Evolutionary conservation across 805 yeast genomes (phyloP), one percentile per base, ranked within the genome.

Genomic region (Candida ipomoeae): DNA sequence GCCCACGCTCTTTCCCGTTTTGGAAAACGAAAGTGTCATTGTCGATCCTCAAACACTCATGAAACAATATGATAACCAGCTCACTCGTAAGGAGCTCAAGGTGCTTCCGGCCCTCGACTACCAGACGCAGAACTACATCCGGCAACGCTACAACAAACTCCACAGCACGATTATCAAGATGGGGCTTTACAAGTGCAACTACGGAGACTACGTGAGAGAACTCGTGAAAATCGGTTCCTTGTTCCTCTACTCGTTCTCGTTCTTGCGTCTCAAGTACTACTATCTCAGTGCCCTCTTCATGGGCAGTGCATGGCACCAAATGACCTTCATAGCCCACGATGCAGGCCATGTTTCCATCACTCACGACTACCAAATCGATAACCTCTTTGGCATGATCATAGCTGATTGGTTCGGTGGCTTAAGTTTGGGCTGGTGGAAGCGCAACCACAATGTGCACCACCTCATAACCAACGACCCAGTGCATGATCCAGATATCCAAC

Each of bases 401-500:
- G 95, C 96, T 1, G 82, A 87, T 54, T 89, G 77, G 73, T 67
- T 83, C 46, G 97, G 97, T n/a, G 97, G 97, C 0, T 73, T 89
- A 39, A 87, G 96, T 42, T 63, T 89, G 18, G 96, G 96, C 2
- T 89, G 97, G 97, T 89, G 97, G 97, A 90, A 89, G 60, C 75
- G 91, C 47, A 89, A 87, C 66, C 97, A 89, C 68, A 89, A 89
- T 64, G 95, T 89, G n/a, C 97, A 89, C 67, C 97, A 89, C 64
- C 69, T 89, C 46, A 78, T 89, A 48, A 87, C 96, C n/a, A 89
- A 89, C 66, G 96, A 89, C 62, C 96, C 97, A 0, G 85, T 86
- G 1, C 96, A 90, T 63, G 97, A 89, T 61, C 97, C 97, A 0
- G 97, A 89, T 68, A 90, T 89, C 63, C 97, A 89, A 67, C 96